Evolutionary conservation across 371 early-diverging fungal genomes (phyloP), one percentile per base, ranked within the genome.

Genomic region (Fennellomyces sp.): DNA sequence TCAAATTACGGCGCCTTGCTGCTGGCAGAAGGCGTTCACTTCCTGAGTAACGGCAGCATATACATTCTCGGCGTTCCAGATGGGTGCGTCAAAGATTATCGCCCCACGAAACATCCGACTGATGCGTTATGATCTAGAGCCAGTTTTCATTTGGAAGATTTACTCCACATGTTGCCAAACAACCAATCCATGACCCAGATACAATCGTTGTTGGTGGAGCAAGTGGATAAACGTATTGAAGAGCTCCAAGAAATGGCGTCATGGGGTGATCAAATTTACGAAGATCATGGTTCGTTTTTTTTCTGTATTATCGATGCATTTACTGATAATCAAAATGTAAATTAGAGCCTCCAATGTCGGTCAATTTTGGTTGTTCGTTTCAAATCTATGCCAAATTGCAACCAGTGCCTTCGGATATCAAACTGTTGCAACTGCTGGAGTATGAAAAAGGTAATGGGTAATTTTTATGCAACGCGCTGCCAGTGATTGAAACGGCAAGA

Each of bases 321-420:
- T n/a, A n/a, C 8, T 15, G 36, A 36, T 36, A 15, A 8, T 36
- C 36, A 36, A 15, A 13, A 47, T 19, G 47, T 21, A n/a, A n/a
- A n/a, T n/a, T 66, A 80, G 82, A 85, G 19, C 61, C 50, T 31
- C 59, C 72, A 12, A 30, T 69, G 1, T 64, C 80, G 1, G 69
- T 72, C 4, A 47, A 66, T 0, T 79, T 81, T 36, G 68, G 62
- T 26, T 90, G 90, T 56, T 63, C 69, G 10, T 88, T 85, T 52
- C 84, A 88, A 49, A 66, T 88, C 29, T 85, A 75, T 62, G 67
- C 77, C 56, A 88, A 86, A 30, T 74, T 90, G 0, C 70, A 73
- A 25, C 82, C 85, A 11, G 76, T 82, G 2, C 64, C 78, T 35
- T 56, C 68, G 11, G 58, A 67, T 27, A 68, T 83, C 31, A 77